Evolutionary conservation across 306 rosid genomes (phyloP).

Genomic region (Crataegus laevigata): DNA sequence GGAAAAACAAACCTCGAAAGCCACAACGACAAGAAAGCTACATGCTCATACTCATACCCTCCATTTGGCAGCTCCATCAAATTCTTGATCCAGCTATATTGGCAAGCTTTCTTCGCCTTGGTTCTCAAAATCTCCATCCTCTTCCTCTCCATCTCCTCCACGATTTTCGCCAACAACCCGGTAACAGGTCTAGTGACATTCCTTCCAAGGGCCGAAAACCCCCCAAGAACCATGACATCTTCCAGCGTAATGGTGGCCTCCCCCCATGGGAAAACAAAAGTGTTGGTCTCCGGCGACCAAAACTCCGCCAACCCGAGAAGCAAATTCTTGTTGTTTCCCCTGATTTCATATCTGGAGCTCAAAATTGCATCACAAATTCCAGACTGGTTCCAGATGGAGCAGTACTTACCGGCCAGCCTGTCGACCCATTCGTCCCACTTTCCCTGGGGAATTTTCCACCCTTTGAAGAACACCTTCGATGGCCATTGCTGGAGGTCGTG

Average conservation of each 20-base stretch:
- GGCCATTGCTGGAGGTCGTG: background rate
- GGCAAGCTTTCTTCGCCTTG: constrained; percentile 14
- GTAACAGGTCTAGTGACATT: constrained; percentile 11
- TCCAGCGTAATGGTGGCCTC: constrained; percentile 52
- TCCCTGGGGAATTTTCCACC: background rate
- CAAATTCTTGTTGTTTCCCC: constrained; percentile 9
- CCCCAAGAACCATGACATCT: constrained; percentile 35
- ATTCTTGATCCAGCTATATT: constrained; percentile 26
- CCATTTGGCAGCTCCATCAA: constrained; percentile 25
- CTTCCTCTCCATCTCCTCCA: background rate
- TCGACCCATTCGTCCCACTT: background rate
- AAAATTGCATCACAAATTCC: constrained; percentile 44
- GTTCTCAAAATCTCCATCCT: background rate
- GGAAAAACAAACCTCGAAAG: constrained; percentile 46
- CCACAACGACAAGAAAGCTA: constrained; percentile 41
- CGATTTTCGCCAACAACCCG: background rate
- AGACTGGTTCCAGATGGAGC: constrained; percentile 8
- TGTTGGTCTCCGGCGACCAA: constrained; percentile 37
- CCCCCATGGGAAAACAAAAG: constrained; percentile 50
- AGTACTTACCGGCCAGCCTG: background rate
- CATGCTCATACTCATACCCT: constrained; percentile 33
- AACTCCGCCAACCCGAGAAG: constrained; percentile 23
- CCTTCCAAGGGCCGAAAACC: constrained; percentile 34
- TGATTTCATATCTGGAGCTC: constrained; percentile 31
- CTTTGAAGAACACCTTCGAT: background rate